A percentile compares a stretch with the other conserved stretches of the same genome.
These are phyloP conservation scores for Skeletonema potamos DNA, from an alignment of 108 stramenopile genomes.

Conservation along the genomic window DNA sequence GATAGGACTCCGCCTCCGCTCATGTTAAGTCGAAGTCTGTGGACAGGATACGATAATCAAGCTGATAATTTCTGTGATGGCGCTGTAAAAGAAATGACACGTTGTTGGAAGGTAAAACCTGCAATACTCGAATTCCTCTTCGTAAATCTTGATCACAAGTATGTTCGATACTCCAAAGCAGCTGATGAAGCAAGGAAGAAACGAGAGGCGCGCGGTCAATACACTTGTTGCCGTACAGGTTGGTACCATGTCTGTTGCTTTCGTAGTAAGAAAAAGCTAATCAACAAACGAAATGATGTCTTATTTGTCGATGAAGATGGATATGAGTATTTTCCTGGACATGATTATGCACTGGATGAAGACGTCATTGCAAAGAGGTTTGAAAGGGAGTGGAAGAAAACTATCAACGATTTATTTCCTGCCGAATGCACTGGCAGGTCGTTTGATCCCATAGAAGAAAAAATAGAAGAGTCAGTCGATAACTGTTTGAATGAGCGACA, in stretches of 20 bases:
- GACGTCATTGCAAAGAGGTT: not conserved
- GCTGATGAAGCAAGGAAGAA: conserved; percentile 27
- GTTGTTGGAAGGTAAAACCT: not conserved
- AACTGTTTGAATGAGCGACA: not conserved
- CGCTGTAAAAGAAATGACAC: not conserved
- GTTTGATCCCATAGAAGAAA: not conserved
- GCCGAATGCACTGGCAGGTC: not conserved
- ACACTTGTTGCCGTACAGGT: conserved; percentile 14
- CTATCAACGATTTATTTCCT: not conserved
- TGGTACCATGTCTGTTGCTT: conserved; percentile 31
- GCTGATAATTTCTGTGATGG: conserved; percentile 1
- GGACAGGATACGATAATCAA: conserved; percentile 19
- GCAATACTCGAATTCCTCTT: conserved; percentile 28
- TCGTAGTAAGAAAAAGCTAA: conserved; percentile 1
- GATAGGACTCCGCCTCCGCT: conserved; percentile 40
- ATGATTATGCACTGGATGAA: not conserved
- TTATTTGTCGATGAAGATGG: conserved; percentile 34
- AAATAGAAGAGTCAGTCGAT: not conserved
- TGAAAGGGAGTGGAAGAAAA: not conserved
- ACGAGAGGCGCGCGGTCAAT: conserved; percentile 9
- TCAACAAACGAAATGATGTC: not conserved
- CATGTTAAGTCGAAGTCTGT: conserved; percentile 46
- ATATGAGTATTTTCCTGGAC: conserved; percentile 30
- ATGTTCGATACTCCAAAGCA: conserved; percentile 19
- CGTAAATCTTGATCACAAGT: conserved; percentile 14